These are phyloP conservation scores for Mortierella sp. DNA, from an alignment of 371 early-diverging fungal genomes.

Conservation along the genomic window DNA sequence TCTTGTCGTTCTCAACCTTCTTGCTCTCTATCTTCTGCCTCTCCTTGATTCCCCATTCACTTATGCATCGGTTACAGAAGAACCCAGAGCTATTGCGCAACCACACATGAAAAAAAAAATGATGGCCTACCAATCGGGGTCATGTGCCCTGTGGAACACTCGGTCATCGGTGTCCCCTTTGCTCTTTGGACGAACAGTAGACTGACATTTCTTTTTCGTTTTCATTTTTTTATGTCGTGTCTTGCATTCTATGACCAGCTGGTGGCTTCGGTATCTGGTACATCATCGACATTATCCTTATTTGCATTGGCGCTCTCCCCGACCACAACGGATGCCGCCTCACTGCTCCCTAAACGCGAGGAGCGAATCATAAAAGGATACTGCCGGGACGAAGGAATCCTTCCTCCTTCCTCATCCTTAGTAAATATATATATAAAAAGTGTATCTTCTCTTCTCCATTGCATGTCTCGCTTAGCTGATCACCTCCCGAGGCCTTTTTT, in stretches of 20 bases:
- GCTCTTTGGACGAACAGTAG: too few relatives aligned
- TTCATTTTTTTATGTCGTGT: slow-evolving; percentile 1
- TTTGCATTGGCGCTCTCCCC: slow-evolving; percentile 41
- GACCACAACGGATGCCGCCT: slow-evolving; percentile 52
- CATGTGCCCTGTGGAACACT: not conserved
- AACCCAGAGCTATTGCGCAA: not conserved
- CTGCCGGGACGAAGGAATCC: not conserved
- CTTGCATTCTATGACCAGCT: slow-evolving; percentile 8
- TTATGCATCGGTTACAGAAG: not conserved
- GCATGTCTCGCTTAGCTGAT: too few relatives aligned
- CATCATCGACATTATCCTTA: slow-evolving; percentile 48
- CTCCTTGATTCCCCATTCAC: too few relatives aligned
- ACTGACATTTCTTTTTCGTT: not conserved
- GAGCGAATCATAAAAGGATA: not conserved
- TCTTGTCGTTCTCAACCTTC: too few relatives aligned
- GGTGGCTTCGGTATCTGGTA: slow-evolving; percentile 56
- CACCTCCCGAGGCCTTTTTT: too few relatives aligned
- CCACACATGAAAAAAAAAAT: not conserved
- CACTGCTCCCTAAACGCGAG: slow-evolving; percentile 20
- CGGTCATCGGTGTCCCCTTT: not conserved
- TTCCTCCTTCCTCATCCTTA: not conserved
- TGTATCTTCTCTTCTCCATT: too few relatives aligned
- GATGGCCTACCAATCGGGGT: not conserved
- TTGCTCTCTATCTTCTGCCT: too few relatives aligned
- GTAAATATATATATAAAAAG: too few relatives aligned